A percentile compares a stretch with the other conserved stretches of the same genome.
Conservation (phyloP, 768 basidiomycete species). For the Pleurotus platypus region DNA sequence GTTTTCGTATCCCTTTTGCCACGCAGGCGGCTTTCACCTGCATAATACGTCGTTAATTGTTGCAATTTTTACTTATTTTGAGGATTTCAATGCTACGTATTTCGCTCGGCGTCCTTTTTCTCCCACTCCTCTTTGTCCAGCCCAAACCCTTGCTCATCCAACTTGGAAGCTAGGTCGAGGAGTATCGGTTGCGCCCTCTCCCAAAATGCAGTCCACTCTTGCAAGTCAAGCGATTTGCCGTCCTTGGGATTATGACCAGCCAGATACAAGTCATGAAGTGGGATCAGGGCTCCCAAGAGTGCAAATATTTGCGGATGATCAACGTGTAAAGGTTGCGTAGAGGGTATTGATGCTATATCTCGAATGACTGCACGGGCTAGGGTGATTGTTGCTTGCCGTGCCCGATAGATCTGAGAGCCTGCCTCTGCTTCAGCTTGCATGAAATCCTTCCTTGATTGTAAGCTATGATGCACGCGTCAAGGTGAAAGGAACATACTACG, state of each 20-base stretch:
- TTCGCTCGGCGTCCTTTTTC: background rate
- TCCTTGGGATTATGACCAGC: background rate
- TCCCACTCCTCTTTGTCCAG: slow-evolving; percentile 16
- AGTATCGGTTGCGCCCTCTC: slow-evolving; percentile 19
- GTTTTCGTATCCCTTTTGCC: slow-evolving; percentile 2
- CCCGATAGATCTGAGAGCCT: slow-evolving; percentile 23
- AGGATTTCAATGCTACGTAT: background rate
- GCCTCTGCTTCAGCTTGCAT: slow-evolving; percentile 16
- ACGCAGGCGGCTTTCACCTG: background rate
- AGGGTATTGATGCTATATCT: slow-evolving; percentile 18
- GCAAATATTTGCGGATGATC: slow-evolving; percentile 19
- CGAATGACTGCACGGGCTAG: slow-evolving; percentile 18
- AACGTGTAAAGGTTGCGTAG: slow-evolving; percentile 11
- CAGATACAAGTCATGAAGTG: slow-evolving; percentile 19
- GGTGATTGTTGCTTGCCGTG: slow-evolving; percentile 15
- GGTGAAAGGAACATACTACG: slow-evolving; percentile 12
- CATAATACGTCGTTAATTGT: background rate
- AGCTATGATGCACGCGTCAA: background rate
- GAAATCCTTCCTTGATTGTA: slow-evolving; percentile 17
- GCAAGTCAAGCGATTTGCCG: background rate
- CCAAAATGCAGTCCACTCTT: slow-evolving; percentile 20
- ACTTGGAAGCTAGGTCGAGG: slow-evolving; percentile 16
- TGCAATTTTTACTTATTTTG: background rate
- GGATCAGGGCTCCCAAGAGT: slow-evolving; percentile 20
- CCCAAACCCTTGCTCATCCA: slow-evolving; percentile 23